A percentile compares a stretch with the other conserved stretches of the same genome.
Conservation (phyloP, 805 yeast genomes). For the Clavispora asparagi region DNA sequence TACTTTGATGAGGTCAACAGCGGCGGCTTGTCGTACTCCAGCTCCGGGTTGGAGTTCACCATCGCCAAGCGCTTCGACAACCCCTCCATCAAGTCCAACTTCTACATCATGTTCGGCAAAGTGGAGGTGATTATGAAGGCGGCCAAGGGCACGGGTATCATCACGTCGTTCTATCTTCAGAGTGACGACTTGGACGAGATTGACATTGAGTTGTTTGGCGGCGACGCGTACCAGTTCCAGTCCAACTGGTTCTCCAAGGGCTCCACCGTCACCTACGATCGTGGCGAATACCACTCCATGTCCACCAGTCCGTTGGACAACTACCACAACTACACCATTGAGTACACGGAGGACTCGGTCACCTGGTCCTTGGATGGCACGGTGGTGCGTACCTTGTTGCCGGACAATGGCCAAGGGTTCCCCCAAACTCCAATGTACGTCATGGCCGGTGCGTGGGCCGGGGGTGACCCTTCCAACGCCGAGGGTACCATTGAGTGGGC, state of each 20-base stretch:
- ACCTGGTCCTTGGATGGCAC: conserved; percentile 72
- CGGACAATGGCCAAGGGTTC: conserved; percentile 57
- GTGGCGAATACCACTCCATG: conserved; percentile 69
- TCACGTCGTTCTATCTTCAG: conserved; percentile 77
- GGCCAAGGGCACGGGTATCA: conserved; percentile 73
- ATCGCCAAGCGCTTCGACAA: conserved; percentile 63
- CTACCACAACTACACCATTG: conserved; percentile 76
- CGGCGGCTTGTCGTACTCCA: conserved; percentile 29
- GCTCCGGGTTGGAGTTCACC: conserved; percentile 59
- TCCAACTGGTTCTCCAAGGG: conserved; percentile 82
- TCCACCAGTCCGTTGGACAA: conserved; percentile 46
- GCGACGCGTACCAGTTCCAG: conserved; percentile 70
- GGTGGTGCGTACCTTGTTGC: conserved; percentile 56
- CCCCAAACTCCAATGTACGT: conserved; percentile 84
- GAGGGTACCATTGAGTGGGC: conserved; percentile 23
- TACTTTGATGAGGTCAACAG: conserved; percentile 33
- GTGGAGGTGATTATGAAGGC: conserved; percentile 69
- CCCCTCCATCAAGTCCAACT: conserved; percentile 72
- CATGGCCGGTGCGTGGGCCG: conserved; percentile 45
- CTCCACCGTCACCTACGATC: conserved; percentile 65
- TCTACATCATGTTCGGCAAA: conserved; percentile 85
- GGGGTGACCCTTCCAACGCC: conserved; percentile 35
- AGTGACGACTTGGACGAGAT: conserved; percentile 85
- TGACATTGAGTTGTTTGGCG: conserved; percentile 84
- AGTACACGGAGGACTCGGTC: conserved; percentile 67